Conservation (phyloP, 2,329 filamentous ascomycete genomes). For the Corinectria fuckeliana region DNA sequence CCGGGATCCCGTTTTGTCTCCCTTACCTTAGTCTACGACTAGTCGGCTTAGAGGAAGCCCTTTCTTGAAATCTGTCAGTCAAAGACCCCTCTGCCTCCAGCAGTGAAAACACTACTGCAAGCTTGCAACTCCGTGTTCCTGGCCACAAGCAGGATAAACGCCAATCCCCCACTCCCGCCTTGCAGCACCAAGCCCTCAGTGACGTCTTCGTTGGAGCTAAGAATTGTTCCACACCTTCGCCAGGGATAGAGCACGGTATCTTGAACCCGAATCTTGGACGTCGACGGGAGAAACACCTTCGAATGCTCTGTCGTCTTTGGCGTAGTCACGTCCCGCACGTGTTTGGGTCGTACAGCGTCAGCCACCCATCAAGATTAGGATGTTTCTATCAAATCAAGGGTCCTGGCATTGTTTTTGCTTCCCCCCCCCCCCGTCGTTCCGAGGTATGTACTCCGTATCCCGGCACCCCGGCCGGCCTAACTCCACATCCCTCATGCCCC, state of each 20-base stretch:
- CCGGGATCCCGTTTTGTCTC: too few species aligned
- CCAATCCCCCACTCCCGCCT: background rate
- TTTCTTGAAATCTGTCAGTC: background rate
- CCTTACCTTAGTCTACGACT: too few species aligned
- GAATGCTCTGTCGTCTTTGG: background rate
- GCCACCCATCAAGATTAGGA: background rate
- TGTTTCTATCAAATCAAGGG: background rate
- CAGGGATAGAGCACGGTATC: background rate
- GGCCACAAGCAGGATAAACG: background rate
- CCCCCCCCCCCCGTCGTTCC: background rate
- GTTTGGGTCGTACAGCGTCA: background rate
- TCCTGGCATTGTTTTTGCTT: background rate
- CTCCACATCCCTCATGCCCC: background rate
- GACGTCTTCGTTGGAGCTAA: slow-evolving; percentile 5
- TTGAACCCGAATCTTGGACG: too few species aligned
- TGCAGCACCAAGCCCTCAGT: slow-evolving; percentile 1
- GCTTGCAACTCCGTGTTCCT: background rate
- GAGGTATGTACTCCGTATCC: background rate
- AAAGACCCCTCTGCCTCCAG: too few species aligned
- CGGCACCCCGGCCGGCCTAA: background rate
- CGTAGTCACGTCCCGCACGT: background rate
- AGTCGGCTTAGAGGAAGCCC: too few species aligned
- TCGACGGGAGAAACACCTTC: too few species aligned
- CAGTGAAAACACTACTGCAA: background rate
- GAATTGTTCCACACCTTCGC: background rate